These are phyloP conservation scores for Colletotrichum noveboracense DNA, from an alignment of 2,329 filamentous ascomycete species.

Conservation along the genomic window DNA sequence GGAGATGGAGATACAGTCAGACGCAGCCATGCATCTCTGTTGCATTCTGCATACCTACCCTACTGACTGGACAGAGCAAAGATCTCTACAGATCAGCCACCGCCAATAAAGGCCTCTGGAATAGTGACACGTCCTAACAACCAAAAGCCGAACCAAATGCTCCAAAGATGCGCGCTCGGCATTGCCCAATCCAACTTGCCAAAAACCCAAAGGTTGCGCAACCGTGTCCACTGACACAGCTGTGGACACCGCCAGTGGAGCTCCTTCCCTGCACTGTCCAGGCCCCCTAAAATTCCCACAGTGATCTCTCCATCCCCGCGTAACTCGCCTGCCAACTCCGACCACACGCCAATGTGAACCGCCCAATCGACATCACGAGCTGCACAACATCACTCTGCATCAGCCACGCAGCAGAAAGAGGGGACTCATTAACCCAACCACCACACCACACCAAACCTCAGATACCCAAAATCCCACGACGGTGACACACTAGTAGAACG, in stretches of 20 bases:
- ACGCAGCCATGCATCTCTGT: neutral
- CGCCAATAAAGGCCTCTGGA: neutral
- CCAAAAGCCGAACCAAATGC: neutral
- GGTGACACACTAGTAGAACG: neutral
- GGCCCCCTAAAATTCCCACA: neutral
- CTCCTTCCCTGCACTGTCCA: neutral
- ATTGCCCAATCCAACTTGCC: neutral
- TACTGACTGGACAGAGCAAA: neutral
- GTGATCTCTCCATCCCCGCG: neutral
- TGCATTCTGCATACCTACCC: neutral
- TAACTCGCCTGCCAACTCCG: neutral
- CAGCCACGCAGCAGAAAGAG: neutral
- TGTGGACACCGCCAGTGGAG: neutral
- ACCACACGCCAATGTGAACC: neutral
- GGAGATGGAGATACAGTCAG: neutral
- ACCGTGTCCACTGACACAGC: conserved; percentile 12
- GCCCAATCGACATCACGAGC: neutral
- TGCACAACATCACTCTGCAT: neutral
- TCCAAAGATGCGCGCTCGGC: neutral
- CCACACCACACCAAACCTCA: neutral
- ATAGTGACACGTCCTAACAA: neutral
- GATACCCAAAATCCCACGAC: neutral
- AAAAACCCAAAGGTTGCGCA: neutral
- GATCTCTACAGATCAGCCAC: neutral
- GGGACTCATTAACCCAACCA: neutral